These are phyloP conservation scores for Ilyonectria robusta DNA, from an alignment of 2,329 filamentous ascomycete species.

Conservation along the genomic window DNA sequence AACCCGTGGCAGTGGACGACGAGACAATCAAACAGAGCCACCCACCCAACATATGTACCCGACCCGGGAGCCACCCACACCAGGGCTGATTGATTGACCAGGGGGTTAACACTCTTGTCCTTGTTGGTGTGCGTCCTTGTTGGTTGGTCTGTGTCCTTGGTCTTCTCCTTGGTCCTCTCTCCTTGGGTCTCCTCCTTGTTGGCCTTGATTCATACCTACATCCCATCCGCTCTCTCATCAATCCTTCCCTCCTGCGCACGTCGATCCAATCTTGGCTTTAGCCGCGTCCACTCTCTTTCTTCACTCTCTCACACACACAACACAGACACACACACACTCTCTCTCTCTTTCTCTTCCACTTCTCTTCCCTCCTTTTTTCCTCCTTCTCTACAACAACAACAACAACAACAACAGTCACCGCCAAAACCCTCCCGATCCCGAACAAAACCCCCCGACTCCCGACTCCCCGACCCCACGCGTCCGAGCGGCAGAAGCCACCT, in stretches of 20 bases:
- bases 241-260: conserved; percentile 13
- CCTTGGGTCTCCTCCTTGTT: neutral
- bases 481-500: conserved; percentile 46
- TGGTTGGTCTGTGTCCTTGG: neutral
- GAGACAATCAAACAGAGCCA: conserved; percentile 6
- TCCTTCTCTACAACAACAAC: conserved; percentile 15
- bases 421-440: conserved; percentile 4
- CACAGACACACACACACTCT: neutral
- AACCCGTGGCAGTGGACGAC: conserved; percentile 4
- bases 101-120: neutral
- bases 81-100: conserved; percentile 10
- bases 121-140: neutral
- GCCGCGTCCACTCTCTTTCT: conserved; percentile 6
- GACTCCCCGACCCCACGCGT: conserved; percentile 43
- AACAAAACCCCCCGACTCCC: conserved; percentile 15
- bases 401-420: conserved; percentile 4
- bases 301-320: too few species aligned
- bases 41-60: neutral
- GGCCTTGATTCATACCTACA: conserved; percentile 12
- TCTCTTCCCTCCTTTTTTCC: conserved; percentile 9
- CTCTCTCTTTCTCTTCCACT: conserved; percentile 8
- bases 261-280: conserved; percentile 5
- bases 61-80: conserved; percentile 1
- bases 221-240: conserved; percentile 20
- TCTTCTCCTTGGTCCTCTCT: neutral